phyloP scores from a whole-genome alignment of 2,329 filamentous ascomycete genomes.

The Ophiognomonia clavigignenti-juglandacearum region DNA sequence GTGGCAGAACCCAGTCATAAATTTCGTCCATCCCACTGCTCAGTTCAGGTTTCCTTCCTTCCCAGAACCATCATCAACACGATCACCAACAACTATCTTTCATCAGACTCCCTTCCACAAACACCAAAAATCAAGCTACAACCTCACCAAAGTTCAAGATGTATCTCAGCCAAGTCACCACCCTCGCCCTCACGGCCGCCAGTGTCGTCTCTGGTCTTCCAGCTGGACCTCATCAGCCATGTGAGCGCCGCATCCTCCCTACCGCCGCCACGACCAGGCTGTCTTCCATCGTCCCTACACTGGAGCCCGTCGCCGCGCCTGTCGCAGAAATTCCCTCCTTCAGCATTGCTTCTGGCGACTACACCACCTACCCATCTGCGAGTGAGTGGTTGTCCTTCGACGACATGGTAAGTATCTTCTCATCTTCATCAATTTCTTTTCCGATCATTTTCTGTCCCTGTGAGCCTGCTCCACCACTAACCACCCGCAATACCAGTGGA shows the following conservation, averaged over 20 bases:
- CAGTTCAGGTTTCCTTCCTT: neutral
- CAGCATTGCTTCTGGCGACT: no score
- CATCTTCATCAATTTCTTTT: no score
- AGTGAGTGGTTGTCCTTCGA: neutral
- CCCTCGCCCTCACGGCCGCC: neutral
- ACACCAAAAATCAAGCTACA: no score
- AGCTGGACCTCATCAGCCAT: neutral
- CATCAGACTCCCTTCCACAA: neutral
- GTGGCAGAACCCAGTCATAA: no score
- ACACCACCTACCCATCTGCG: neutral
- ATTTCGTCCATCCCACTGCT: neutral
- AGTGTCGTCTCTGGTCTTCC: neutral
- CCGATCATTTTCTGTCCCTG: neutral
- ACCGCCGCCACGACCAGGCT: neutral
- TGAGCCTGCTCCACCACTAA: constrained; percentile 28
- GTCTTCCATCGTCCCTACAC: no score
- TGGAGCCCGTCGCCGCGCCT: no score
- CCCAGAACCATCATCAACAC: neutral
- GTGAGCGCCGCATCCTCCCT: neutral
- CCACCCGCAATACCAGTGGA: constrained; percentile 25
- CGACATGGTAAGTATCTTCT: neutral
- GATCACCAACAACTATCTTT: neutral
- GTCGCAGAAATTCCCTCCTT: no score
- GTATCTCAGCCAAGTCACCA: neutral
- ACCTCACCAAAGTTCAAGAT: neutral